Evolutionary conservation across 2,329 filamentous ascomycete species (phyloP).

Genomic region (Plenodomus biglobosus): DNA sequence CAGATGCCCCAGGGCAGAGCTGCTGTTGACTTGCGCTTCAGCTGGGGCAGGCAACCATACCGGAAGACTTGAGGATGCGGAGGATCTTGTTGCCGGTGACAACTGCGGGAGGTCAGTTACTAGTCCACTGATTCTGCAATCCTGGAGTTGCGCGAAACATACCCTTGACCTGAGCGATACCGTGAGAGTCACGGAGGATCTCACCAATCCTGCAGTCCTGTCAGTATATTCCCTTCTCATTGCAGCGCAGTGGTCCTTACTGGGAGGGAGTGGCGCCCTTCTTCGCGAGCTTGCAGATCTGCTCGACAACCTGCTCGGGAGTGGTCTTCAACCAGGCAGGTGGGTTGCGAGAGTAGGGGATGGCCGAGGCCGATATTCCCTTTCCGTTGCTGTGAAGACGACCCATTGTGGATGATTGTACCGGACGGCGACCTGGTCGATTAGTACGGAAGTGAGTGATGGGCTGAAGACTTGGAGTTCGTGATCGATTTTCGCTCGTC

Average conservation of each 20-base stretch:
- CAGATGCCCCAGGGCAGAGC: slow-evolving; percentile 42
- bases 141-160: slow-evolving; percentile 46
- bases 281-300: slow-evolving; percentile 98
- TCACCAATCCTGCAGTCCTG: slow-evolving; percentile 72
- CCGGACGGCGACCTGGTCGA: slow-evolving; percentile 23
- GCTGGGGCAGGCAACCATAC: slow-evolving; percentile 65
- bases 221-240: slow-evolving; percentile 8
- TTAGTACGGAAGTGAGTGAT: slow-evolving; percentile 29
- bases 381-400: slow-evolving; percentile 99
- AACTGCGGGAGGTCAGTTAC: slow-evolving; percentile 44
- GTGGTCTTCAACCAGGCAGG: slow-evolving; percentile 99
- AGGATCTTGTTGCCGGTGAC: slow-evolving; percentile 96
- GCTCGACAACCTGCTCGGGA: slow-evolving; percentile 96
- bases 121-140: neutral
- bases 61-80: slow-evolving; percentile 94
- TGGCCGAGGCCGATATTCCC: slow-evolving; percentile 93
- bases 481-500: slow-evolving; percentile 28
- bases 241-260: slow-evolving; percentile 16
- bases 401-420: slow-evolving; percentile 69
- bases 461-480: slow-evolving; percentile 23
- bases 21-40: slow-evolving; percentile 47
- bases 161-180: slow-evolving; percentile 90
- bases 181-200: slow-evolving; percentile 95
- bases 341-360: slow-evolving; percentile 93
- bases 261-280: slow-evolving; percentile 98